These are phyloP conservation scores for Magnusiomyces suaveolens DNA, from an alignment of 1,139 yeast species.

Conservation along the genomic window DNA sequence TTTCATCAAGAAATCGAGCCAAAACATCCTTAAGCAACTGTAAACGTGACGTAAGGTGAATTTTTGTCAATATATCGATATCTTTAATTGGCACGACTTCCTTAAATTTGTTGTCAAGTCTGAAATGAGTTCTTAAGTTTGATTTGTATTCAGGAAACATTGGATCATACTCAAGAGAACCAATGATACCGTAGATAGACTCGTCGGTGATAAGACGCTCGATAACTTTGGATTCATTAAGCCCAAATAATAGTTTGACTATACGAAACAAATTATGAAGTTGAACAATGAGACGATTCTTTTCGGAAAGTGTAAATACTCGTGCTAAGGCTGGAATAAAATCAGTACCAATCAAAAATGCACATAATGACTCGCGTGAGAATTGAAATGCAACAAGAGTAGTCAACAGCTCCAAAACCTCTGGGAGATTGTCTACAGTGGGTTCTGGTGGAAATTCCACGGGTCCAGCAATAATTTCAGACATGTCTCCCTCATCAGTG, in stretches of 20 bases:
- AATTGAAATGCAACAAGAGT: slow-evolving; percentile 21
- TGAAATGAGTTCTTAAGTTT: slow-evolving; percentile 58
- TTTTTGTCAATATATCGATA: slow-evolving; percentile 42
- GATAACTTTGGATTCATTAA: slow-evolving; percentile 62
- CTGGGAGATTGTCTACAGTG: slow-evolving; percentile 33
- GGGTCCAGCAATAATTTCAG: slow-evolving; percentile 77
- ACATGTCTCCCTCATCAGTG: slow-evolving; percentile 39
- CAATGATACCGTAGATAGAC: slow-evolving; percentile 54
- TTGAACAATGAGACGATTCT: slow-evolving; percentile 39
- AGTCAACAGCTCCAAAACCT: slow-evolving; percentile 39
- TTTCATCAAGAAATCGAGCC: slow-evolving; percentile 74
- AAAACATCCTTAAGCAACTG: slow-evolving; percentile 79
- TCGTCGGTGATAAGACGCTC: slow-evolving; percentile 59
- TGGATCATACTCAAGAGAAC: slow-evolving; percentile 87
- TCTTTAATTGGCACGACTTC: slow-evolving; percentile 60
- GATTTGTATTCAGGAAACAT: slow-evolving; percentile 74
- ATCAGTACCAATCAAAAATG: slow-evolving; percentile 28
- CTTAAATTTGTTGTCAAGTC: slow-evolving; percentile 52
- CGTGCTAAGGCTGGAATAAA: slow-evolving; percentile 47
- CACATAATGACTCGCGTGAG: slow-evolving; percentile 29
- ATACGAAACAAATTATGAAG: slow-evolving; percentile 64
- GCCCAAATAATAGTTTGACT: slow-evolving; percentile 51
- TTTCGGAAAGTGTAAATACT: slow-evolving; percentile 50
- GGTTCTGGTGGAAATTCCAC: slow-evolving; percentile 58
- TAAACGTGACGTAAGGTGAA: slow-evolving; percentile 64